Conservation (phyloP, 768 basidiomycete species). For the Amanita pseudoporphyria region DNA sequence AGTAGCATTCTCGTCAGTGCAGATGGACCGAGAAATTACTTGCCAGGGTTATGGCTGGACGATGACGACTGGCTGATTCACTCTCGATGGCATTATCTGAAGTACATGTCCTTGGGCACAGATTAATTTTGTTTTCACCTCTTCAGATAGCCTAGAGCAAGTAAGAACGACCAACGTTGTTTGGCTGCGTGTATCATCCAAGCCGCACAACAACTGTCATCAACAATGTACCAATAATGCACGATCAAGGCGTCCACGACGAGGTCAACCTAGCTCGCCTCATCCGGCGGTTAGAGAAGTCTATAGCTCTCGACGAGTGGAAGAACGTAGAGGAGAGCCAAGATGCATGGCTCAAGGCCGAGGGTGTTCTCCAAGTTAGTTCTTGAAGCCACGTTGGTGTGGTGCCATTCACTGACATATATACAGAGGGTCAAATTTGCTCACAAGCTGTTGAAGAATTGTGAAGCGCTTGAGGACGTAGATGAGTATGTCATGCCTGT, state of each 20-base stretch:
- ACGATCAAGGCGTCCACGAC: slow-evolving; percentile 33
- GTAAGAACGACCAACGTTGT: no score
- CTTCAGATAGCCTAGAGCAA: no score
- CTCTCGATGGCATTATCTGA: no score
- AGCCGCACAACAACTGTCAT: not conserved
- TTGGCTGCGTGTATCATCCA: not conserved
- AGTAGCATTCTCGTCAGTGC: no score
- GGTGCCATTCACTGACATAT: not conserved
- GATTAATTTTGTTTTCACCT: no score
- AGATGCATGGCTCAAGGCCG: slow-evolving; percentile 44
- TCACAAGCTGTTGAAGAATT: slow-evolving; percentile 43
- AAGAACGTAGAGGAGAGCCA: slow-evolving; percentile 14
- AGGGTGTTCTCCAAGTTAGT: slow-evolving; percentile 47
- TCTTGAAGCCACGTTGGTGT: not conserved
- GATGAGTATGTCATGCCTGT: slow-evolving; percentile 26
- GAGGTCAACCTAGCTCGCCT: slow-evolving; percentile 59
- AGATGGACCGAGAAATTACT: no score
- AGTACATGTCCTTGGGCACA: no score
- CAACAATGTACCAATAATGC: not conserved
- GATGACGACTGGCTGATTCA: no score
- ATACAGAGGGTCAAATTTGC: slow-evolving; percentile 44
- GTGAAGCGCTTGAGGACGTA: slow-evolving; percentile 40
- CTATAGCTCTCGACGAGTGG: slow-evolving; percentile 31
- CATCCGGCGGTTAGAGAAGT: slow-evolving; percentile 50
- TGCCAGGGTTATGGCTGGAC: no score